phyloP scores from a whole-genome alignment of 306 rosid species.

The Cicer cuneatum region DNA sequence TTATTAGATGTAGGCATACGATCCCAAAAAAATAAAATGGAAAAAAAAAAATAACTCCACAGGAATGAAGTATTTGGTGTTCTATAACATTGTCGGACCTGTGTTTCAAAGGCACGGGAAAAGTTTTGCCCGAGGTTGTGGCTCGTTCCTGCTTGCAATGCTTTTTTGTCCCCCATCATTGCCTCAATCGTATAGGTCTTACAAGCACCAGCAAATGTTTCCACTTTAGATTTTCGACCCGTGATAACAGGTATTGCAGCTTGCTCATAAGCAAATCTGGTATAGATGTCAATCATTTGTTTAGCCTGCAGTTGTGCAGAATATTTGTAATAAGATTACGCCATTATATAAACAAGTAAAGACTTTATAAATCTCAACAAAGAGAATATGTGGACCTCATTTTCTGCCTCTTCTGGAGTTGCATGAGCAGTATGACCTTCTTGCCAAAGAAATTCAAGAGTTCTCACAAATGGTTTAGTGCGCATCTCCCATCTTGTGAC shows the following conservation, averaged over 20 bases:
- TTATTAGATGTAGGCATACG: not conserved
- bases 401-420: constrained; percentile 88
- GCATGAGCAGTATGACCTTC: constrained; percentile 99
- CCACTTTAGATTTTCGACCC: constrained; percentile 94
- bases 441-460: constrained; percentile 98
- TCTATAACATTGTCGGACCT: constrained; percentile 46
- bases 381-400: constrained; percentile 66
- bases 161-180: constrained; percentile 98
- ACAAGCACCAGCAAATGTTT: constrained; percentile 96
- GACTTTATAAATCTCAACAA: not conserved
- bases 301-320: constrained; percentile 76
- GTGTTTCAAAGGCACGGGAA: constrained; percentile 92
- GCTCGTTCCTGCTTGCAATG: constrained; percentile 98
- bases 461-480: constrained; percentile 93
- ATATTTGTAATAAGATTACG: constrained; percentile 36
- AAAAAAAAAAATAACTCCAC: not conserved
- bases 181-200: constrained; percentile 96
- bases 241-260: constrained; percentile 93
- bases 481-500: constrained; percentile 99
- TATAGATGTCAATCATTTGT: constrained; percentile 94
- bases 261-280: constrained; percentile 88
- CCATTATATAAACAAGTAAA: not conserved
- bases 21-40: not conserved
- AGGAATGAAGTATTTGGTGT: constrained; percentile 24
- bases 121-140: constrained; percentile 99